Base-by-base conservation (phyloP, 768 basidiomycete genomes). In the Boletus vermiculosoides region DNA sequence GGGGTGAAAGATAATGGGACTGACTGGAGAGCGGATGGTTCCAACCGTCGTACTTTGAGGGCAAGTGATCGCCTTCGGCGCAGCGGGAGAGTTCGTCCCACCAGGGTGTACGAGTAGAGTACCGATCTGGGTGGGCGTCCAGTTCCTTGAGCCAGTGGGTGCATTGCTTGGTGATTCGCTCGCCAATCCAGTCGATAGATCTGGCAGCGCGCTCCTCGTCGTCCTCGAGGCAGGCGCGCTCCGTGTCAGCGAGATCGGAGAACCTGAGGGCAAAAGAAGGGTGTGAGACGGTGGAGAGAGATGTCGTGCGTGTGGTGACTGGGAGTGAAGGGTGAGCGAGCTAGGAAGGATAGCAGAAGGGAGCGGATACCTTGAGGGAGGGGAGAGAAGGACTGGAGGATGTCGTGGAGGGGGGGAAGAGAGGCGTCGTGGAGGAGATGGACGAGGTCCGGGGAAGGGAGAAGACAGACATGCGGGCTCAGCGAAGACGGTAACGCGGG, bases 111-210 rank as follows among this genome's bases (percentile, higher is more conserved):
- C 81, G 75, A 44, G 74, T 53, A 1, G 63, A 47, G 41, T 80
- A 74, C 37, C 70, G 73, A 45, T 79, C 77, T 12, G 74, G 74
- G 4, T 72, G 56, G 31, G 71, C 76, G 56, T 88, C 83, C 44
- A 85, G 66, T 64, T 88, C 84, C 41, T 85, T 83, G 31, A 90
- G 79, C 92, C 92, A 94, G 66, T 78, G 81, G 9, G 79, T 71
- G 56, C 85, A 85, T 55, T 83, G 79, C 58, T 77, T 79, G 41
- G 77, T 73, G 52, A 93, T 85, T 47, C 92, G 83, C 12, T 83
- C 82, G 37, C 87, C 81, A 60, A 94, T 87, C 92, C 92, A 94
- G 74, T 94, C 92, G 62, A 93, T 80, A n/a, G 83, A 86, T 46
- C 92, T 82, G 23, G 82, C 81, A 0, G 92, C 88, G 33, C 92